Evolutionary conservation across 192 early-diverging fungal species (phyloP).

Genomic region (Umbelopsis isabellina): DNA sequence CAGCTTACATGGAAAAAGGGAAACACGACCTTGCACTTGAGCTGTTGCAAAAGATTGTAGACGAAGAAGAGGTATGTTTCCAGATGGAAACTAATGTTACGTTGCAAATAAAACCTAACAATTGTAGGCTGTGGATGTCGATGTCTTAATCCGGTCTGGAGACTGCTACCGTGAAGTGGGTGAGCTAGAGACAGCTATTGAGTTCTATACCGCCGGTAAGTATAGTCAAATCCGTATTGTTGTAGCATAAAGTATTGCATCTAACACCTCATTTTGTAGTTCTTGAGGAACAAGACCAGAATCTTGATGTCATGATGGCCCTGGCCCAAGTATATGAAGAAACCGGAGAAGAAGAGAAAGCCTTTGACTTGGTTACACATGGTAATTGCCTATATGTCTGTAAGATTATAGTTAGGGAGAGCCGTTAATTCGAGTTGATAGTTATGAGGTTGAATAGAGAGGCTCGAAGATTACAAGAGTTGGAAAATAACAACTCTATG

Average conservation of each 20-base stretch:
- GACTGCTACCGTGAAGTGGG: conserved; percentile 67
- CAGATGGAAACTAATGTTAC: not conserved
- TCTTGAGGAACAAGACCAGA: conserved; percentile 61
- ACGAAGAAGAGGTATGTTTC: conserved; percentile 44
- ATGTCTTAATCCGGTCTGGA: conserved; percentile 56
- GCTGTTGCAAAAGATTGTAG: conserved; percentile 57
- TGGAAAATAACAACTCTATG: not conserved
- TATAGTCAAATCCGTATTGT: not conserved
- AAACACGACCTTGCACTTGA: conserved; percentile 66
- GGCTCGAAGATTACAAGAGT: conserved; percentile 10
- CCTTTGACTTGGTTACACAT: conserved; percentile 52
- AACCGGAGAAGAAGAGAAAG: conserved; percentile 59
- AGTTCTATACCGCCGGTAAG: conserved; percentile 62
- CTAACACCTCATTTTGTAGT: conserved; percentile 27
- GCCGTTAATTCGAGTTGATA: not conserved
- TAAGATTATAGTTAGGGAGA: not conserved
- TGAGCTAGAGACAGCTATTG: conserved; percentile 58
- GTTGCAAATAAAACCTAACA: not conserved
- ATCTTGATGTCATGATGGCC: conserved; percentile 67
- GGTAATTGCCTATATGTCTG: conserved; percentile 29
- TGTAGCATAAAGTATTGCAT: not conserved
- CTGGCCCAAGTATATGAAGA: conserved; percentile 77
- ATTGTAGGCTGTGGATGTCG: conserved; percentile 38
- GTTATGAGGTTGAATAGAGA: conserved; percentile 28
- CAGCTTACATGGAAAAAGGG: conserved; percentile 68